Percentiles rank a stretch among this genome's conserved stretches.
These are phyloP conservation scores for Auricularia sp. DNA, from an alignment of 768 basidiomycete genomes.

Conservation along the genomic window DNA sequence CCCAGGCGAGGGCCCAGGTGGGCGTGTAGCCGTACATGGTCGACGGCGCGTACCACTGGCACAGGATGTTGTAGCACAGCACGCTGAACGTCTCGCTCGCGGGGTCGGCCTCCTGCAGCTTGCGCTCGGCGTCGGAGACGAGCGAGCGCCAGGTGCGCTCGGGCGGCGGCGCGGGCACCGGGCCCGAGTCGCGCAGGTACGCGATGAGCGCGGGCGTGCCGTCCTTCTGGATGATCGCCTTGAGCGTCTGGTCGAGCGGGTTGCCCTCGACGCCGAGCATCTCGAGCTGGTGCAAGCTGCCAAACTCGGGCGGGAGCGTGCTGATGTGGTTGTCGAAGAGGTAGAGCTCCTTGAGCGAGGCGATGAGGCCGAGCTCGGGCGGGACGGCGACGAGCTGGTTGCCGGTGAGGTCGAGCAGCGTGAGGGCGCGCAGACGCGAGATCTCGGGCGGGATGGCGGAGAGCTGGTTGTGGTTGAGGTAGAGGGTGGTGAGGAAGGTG, in stretches of 20 bases:
- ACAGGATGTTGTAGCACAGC: slow-evolving; percentile 90
- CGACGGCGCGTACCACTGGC: slow-evolving; percentile 81
- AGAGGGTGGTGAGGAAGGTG: slow-evolving; percentile 87
- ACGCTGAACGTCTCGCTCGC: slow-evolving; percentile 67
- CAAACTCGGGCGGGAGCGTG: slow-evolving; percentile 77
- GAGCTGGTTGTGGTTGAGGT: slow-evolving; percentile 91
- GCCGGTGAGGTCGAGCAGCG: slow-evolving; percentile 83
- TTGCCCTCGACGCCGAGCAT: slow-evolving; percentile 97
- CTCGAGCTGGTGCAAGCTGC: slow-evolving; percentile 83
- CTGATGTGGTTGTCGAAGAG: slow-evolving; percentile 92
- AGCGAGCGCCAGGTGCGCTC: slow-evolving; percentile 67
- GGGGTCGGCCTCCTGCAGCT: slow-evolving; percentile 49
- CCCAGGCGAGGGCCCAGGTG: slow-evolving; percentile 92
- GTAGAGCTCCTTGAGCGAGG: slow-evolving; percentile 80
- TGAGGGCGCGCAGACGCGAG: slow-evolving; percentile 71
- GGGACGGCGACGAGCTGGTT: slow-evolving; percentile 74
- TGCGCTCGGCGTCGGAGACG: slow-evolving; percentile 46
- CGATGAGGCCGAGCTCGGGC: slow-evolving; percentile 83
- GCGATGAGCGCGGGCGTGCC: slow-evolving; percentile 85
- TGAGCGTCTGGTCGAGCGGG: slow-evolving; percentile 62
- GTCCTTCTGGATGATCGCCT: slow-evolving; percentile 81
- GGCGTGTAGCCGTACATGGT: slow-evolving; percentile 93
- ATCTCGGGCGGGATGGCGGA: slow-evolving; percentile 73
- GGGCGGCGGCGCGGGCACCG: slow-evolving; percentile 70
- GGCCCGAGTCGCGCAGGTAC: slow-evolving; percentile 88